Percentiles rank a stretch among this genome's conserved stretches.
Evolutionary conservation across 148 eudicot species (phyloP).

Genomic region (Rhododendron griersonianum): DNA sequence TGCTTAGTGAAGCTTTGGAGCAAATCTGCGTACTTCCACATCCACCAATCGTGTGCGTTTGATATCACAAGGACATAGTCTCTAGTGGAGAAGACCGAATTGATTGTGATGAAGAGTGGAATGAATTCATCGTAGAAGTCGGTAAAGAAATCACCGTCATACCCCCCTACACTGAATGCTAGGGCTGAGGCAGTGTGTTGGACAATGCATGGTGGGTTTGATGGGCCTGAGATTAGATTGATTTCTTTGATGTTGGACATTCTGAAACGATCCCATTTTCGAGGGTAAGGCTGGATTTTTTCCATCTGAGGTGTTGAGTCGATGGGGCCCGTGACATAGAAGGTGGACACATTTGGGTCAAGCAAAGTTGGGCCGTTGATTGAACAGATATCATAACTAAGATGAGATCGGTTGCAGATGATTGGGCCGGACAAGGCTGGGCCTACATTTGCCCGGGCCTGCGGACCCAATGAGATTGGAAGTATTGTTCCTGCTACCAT

Average conservation of each 20-base stretch:
- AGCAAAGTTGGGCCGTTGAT: conserved; percentile 39
- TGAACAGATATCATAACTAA: conserved; percentile 38
- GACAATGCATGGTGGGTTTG: conserved; percentile 26
- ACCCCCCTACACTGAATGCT: conserved; percentile 44
- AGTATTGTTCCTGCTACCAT: not conserved
- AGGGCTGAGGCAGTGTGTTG: conserved; percentile 47
- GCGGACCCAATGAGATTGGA: not conserved
- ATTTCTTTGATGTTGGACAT: conserved; percentile 45
- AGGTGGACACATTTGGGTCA: conserved; percentile 29
- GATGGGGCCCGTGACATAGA: conserved; percentile 17
- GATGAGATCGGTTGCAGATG: conserved; percentile 39
- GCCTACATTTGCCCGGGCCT: not conserved
- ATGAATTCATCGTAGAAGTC: conserved; percentile 60
- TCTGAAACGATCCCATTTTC: conserved; percentile 43
- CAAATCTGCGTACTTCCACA: conserved; percentile 41
- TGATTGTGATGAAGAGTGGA: conserved; percentile 51
- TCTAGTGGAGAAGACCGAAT: conserved; percentile 26
- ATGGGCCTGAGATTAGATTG: conserved; percentile 32
- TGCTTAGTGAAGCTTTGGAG: conserved; percentile 28
- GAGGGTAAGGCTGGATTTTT: conserved; percentile 53
- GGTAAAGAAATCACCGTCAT: conserved; percentile 49
- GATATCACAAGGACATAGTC: conserved; percentile 44
- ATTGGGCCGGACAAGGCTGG: conserved; percentile 15
- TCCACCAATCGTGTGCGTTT: conserved; percentile 51
- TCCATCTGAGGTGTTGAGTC: conserved; percentile 15